Percentiles rank a stretch among this genome's conserved stretches.
Conservation (phyloP, 106 monocot genomes). For the Gastrodia elata region DNA sequence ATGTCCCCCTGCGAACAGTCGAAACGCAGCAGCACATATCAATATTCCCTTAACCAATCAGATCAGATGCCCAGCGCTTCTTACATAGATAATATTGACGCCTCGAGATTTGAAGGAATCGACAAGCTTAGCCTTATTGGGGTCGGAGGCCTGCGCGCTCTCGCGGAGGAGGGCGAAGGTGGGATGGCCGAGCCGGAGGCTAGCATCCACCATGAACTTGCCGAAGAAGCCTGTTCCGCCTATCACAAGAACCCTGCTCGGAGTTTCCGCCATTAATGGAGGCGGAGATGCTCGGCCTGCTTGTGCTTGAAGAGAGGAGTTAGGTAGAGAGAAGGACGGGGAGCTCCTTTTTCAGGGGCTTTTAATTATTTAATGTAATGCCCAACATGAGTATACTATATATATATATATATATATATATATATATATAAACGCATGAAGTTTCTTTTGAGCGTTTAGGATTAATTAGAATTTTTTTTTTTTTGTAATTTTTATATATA, state of each 20-base stretch:
- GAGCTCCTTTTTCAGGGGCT: too few relatives aligned
- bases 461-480: too few relatives aligned
- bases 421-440: too few relatives aligned
- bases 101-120: constrained; percentile 18
- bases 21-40: not conserved
- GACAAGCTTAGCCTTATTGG: constrained; percentile 14
- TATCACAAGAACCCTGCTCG: constrained; percentile 15
- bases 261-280: not conserved
- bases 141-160: not conserved
- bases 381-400: too few relatives aligned
- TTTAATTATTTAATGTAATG: too few relatives aligned
- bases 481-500: too few relatives aligned
- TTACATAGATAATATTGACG: constrained; percentile 16
- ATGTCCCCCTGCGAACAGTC: constrained; percentile 5
- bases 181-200: constrained; percentile 12
- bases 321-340: too few relatives aligned
- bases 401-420: too few relatives aligned
- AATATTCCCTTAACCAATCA: too few relatives aligned
- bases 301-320: too few relatives aligned
- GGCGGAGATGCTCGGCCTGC: not conserved
- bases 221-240: constrained; percentile 27
- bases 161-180: constrained; percentile 21
- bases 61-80: not conserved
- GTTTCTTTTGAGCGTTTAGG: too few relatives aligned
- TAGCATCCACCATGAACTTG: constrained; percentile 22